Conservation (phyloP, 805 yeast species). For the Komagataella mondaviorum region DNA sequence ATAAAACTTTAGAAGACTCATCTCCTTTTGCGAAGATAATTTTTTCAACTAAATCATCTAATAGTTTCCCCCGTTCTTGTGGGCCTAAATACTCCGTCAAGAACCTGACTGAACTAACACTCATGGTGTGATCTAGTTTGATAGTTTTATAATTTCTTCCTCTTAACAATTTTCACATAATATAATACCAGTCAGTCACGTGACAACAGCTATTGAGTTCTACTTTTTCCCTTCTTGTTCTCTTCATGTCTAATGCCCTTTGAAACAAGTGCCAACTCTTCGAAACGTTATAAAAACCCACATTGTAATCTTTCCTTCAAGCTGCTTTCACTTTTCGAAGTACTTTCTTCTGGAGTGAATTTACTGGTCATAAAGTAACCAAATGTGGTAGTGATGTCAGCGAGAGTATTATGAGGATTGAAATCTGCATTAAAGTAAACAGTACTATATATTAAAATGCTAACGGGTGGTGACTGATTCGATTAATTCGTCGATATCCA, state of each 20-base stretch:
- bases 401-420: background rate
- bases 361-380: background rate
- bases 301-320: too few species aligned
- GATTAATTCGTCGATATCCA: conserved; percentile 7
- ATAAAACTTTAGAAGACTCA: background rate
- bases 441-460: background rate
- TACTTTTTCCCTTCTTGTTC: background rate
- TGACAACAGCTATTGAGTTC: background rate
- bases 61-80: background rate
- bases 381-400: background rate
- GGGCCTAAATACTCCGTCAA: background rate
- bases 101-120: background rate
- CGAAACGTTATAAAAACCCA: too few species aligned
- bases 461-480: background rate
- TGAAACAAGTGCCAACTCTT: background rate
- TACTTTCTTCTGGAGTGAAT: too few species aligned
- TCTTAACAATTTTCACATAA: background rate
- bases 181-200: background rate
- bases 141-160: background rate
- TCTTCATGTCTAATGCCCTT: background rate
- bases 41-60: background rate
- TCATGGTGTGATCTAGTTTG: background rate
- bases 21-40: background rate
- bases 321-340: too few species aligned
- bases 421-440: background rate